Evolutionary conservation across 1,284 basidiomycete species (phyloP), one percentile per base, ranked within the genome.

Genomic region (Bothia castanella): DNA sequence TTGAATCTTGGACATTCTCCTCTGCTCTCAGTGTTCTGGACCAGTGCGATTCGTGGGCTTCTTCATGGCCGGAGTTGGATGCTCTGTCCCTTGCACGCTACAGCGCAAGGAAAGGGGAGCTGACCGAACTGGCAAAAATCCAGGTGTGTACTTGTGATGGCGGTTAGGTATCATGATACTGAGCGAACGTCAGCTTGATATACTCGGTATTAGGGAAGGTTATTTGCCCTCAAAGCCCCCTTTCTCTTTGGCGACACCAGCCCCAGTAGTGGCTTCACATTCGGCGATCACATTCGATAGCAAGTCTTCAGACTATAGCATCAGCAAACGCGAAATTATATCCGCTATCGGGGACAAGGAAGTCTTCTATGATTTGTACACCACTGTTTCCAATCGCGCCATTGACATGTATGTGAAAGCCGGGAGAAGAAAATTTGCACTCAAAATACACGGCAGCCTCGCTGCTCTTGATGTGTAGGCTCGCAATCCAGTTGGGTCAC

Each of bases 1-100:
- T 97, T 35, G 92, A 97, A 67, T 88, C 89, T 0, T 99, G 97
- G 96, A 89, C 83, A 20, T 98, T 93, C 68, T 92, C 90, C 11
- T 92, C 93, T 1, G 87, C 92, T 20, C 74, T 96, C 47, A 92
- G 89, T 59, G 85, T 89, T 37, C 85, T 96, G 13, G 85, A 92
- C 17, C 85, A 88, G 60, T 92, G 88, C 60, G 89, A 94, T 61
- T 71, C 74, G 5, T 95, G 92, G 91, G 78, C 80, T 36, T 68
- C 70, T 16, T 59, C 68, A 0, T 67, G 65, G 65, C 61, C 72
- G 21, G 69, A 73, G 20, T 62, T 81, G 35, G 77, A 82, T 41
- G 71, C 73, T 6, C 42, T 69, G 8, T 63, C 73, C 14, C 69
- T 76, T 42, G 71, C 69, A 50, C 73, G 73, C 39, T 84, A 83